Base-by-base conservation (phyloP, 1,284 basidiomycete species). In the Rhodotorula mucilaginosa region DNA sequence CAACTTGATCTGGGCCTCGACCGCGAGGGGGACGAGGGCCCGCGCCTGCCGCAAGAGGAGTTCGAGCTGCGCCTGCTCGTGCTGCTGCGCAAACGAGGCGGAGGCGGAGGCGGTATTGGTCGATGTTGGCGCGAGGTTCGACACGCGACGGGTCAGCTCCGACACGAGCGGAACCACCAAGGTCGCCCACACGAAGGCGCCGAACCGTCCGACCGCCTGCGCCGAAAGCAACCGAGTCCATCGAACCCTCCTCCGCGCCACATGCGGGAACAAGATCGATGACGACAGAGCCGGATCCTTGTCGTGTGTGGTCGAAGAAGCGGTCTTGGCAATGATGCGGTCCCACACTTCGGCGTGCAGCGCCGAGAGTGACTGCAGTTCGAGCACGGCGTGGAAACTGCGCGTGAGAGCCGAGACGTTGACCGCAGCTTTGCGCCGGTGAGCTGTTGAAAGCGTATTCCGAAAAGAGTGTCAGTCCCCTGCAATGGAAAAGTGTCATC, bases 321-420 rank as follows among this genome's bases (percentile, higher is more conserved):
- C n/a, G 26, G 54, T 56, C 54, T 26, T n/a, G n/a, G n/a, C 54
- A 7, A 56, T 56, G 54, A 56, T 56, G 54, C 54, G 54, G 26
- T 56, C 26, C 54, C 54, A 56, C 3, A 56, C 54, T 56, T 31
- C 26, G 26, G 54, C 29, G 26, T 56, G 54, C 15, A 56, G 54
- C 12, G 16, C n/a, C 29, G 54, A 56, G 13, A 56, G n/a, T 6
- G 54, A 31, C 26, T 56, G 54, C 54, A 56, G 26, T 16, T n/a
- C 54, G 26, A 56, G 12, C 6, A 56, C 29, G 26, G 54, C 54
- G 16, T 56, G n/a, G 18, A 56, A 56, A 18, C 29, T 56, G 26
- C 54, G 54, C 2, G n/a, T 29, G 13, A 56, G 18, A 3, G 54
- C 54, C n/a, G 26, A n/a, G 54, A 56, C 26, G 54, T 56, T 26